Evolutionary conservation across 345 rosid species (phyloP).

Genomic region (Dipteronia dyeriana): DNA sequence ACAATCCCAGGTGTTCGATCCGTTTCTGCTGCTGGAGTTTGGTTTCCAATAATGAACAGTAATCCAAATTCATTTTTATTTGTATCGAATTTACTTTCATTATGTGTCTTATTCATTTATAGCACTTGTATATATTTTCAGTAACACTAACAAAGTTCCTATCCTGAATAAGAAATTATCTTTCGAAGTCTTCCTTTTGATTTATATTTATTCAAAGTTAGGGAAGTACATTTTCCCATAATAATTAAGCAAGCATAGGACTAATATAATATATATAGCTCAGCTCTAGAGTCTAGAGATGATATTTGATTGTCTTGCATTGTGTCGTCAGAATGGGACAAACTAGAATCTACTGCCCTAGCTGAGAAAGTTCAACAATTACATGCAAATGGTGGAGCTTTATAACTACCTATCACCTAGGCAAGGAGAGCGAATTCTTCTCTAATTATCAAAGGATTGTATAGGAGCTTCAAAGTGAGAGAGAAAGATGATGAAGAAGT

Average conservation of each 20-base stretch:
- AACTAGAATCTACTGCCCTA: too few species aligned
- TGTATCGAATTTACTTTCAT: too few species aligned
- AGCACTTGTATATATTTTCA: too few species aligned
- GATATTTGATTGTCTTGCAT: neutral
- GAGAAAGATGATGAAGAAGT: too few species aligned
- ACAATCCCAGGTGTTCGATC: too few species aligned
- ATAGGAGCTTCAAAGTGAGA: neutral
- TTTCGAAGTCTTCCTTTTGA: neutral
- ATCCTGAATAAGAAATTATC: neutral
- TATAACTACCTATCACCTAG: slow-evolving; percentile 1
- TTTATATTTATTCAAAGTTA: neutral
- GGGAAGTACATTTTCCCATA: neutral
- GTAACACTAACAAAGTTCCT: too few species aligned
- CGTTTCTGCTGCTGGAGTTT: too few species aligned
- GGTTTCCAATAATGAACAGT: too few species aligned
- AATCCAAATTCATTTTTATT: too few species aligned
- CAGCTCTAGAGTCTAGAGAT: neutral
- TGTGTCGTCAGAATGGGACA: neutral
- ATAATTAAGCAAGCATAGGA: neutral
- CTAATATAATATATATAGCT: neutral
- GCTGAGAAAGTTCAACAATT: neutral
- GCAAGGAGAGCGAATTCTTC: neutral
- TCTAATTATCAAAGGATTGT: neutral
- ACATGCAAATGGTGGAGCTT: neutral
- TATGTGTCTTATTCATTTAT: too few species aligned